Evolutionary conservation across 441 rosid species (phyloP).

Genomic region (Populus trichocarpa): DNA sequence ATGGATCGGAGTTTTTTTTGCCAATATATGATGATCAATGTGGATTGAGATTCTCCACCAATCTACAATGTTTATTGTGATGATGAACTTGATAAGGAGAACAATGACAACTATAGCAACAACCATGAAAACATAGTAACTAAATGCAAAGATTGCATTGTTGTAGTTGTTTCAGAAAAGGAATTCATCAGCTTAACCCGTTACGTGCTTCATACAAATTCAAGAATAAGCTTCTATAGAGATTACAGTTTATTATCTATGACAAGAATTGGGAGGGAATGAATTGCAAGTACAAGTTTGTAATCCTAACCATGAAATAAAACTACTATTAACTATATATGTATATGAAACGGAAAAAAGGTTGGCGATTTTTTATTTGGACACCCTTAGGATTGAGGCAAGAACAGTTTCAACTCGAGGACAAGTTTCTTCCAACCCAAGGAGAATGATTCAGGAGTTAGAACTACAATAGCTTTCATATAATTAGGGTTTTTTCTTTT

Average conservation of each 20-base stretch:
- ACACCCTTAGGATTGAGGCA: neutral
- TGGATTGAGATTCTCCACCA: neutral
- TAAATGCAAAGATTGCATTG: neutral
- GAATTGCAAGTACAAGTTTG: no score
- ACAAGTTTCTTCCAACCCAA: neutral
- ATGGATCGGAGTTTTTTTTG: neutral
- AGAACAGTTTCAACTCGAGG: neutral
- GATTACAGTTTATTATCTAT: neutral
- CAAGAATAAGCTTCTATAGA: neutral
- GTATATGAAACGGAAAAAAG: neutral
- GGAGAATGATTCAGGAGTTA: neutral
- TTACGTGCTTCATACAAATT: neutral
- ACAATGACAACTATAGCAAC: neutral
- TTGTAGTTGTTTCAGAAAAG: neutral
- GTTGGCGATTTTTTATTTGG: neutral
- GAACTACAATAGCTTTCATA: neutral
- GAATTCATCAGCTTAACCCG: no score
- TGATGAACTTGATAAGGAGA: neutral
- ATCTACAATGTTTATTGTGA: neutral
- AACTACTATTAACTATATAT: neutral
- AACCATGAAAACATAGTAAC: neutral
- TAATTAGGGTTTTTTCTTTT: neutral
- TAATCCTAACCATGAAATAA: neutral
- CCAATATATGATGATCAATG: neutral
- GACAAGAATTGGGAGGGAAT: neutral